phyloP scores from a whole-genome alignment of 768 basidiomycete genomes.

The Clathrus columnatus region DNA sequence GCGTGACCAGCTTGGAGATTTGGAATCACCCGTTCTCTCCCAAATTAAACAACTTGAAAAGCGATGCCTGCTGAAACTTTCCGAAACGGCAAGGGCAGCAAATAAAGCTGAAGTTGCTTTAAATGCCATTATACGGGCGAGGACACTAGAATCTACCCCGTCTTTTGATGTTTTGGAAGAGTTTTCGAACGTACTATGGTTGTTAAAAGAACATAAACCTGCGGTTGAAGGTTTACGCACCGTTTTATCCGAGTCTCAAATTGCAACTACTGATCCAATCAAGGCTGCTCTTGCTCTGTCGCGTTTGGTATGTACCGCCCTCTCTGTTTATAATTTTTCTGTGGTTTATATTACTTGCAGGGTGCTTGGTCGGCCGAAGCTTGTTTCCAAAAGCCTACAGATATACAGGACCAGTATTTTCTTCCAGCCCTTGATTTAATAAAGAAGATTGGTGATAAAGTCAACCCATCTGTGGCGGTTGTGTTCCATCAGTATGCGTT shows the following conservation, averaged over 20 bases:
- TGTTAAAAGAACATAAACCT: constrained; percentile 72
- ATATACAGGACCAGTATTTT: constrained; percentile 67
- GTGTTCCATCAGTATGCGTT: constrained; percentile 77
- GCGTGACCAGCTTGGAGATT: constrained; percentile 65
- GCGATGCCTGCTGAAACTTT: constrained; percentile 61
- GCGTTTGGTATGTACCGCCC: constrained; percentile 44
- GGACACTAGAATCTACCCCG: constrained; percentile 40
- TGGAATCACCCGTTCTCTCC: constrained; percentile 44
- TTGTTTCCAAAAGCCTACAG: constrained; percentile 65
- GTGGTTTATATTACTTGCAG: constrained; percentile 29
- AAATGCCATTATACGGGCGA: constrained; percentile 75
- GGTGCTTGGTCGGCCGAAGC: constrained; percentile 90
- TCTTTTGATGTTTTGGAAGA: constrained; percentile 62
- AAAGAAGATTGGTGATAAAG: constrained; percentile 9
- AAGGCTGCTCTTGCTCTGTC: constrained; percentile 31
- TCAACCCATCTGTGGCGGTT: constrained; percentile 32
- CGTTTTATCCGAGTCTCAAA: constrained; percentile 12
- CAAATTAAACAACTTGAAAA: constrained; percentile 55
- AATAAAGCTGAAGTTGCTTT: constrained; percentile 73
- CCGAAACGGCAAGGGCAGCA: constrained; percentile 57
- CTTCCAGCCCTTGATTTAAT: constrained; percentile 42
- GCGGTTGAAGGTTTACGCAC: constrained; percentile 67
- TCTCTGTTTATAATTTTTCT: not conserved
- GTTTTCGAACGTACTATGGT: constrained; percentile 86
- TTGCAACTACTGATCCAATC: not conserved